phyloP scores from a whole-genome alignment of 192 early-diverging fungal species.

The Thamnidium elegans region DNA sequence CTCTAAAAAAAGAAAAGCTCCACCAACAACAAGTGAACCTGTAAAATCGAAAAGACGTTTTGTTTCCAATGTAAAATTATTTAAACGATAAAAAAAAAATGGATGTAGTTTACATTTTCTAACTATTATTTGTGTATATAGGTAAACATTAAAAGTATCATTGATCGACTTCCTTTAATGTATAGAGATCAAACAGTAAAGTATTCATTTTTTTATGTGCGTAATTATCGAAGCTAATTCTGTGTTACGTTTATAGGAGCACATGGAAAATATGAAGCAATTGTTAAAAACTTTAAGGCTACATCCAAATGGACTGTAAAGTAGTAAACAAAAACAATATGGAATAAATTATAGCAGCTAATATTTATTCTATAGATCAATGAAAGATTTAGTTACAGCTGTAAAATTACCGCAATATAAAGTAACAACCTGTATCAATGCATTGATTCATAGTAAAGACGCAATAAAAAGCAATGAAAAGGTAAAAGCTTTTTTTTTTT shows the following conservation, averaged over 20 bases:
- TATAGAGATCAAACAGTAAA: constrained; percentile 30
- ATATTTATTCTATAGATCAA: background rate
- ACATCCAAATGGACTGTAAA: constrained; percentile 33
- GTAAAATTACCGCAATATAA: constrained; percentile 22
- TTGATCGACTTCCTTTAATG: constrained; percentile 29
- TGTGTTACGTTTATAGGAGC: constrained; percentile 16
- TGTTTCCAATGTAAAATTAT: background rate
- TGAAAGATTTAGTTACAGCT: constrained; percentile 14
- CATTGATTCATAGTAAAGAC: constrained; percentile 34
- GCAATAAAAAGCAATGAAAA: constrained; percentile 26
- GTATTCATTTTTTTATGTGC: no score
- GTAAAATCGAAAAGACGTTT: background rate
- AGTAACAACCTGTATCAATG: constrained; percentile 31
- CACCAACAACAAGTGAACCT: background rate
- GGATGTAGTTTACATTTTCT: background rate
- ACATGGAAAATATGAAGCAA: constrained; percentile 13
- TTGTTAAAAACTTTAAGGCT: constrained; percentile 20
- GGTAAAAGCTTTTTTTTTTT: constrained; percentile 15
- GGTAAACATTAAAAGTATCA: constrained; percentile 34
- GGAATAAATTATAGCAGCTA: background rate
- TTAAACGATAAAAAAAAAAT: background rate
- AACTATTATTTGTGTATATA: background rate
- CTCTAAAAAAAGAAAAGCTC: background rate
- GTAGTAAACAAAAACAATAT: background rate
- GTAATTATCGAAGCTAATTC: background rate